Evolutionary conservation across 192 early-diverging fungal genomes (phyloP).

Genomic region (Geosiphon pyriformis): DNA sequence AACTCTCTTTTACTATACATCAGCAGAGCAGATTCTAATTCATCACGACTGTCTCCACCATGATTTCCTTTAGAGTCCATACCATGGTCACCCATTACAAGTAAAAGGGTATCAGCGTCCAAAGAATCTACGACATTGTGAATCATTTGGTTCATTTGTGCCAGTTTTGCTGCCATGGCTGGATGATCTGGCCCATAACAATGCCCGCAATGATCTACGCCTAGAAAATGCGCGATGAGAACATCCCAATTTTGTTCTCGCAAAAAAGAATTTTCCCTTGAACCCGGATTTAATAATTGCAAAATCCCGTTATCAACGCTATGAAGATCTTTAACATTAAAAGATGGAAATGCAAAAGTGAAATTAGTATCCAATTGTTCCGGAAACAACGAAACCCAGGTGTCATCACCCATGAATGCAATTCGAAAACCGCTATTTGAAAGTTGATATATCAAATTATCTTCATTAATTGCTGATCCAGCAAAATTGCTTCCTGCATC

Average conservation of each 20-base stretch:
- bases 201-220: conserved; percentile 96
- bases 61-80: conserved; percentile 96
- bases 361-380: conserved; percentile 43
- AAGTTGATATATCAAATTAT: conserved; percentile 58
- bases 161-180: conserved; percentile 80
- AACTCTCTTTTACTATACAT: conserved; percentile 59
- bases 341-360: conserved; percentile 57
- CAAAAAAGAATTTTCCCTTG: background rate
- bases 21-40: conserved; percentile 81
- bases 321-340: conserved; percentile 86
- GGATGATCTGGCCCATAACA: conserved; percentile 81
- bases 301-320: conserved; percentile 88
- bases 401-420: conserved; percentile 93
- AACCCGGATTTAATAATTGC: conserved; percentile 32
- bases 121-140: conserved; percentile 56
- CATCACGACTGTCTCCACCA: conserved; percentile 89
- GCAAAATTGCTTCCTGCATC: conserved; percentile 81
- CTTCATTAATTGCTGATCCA: conserved; percentile 63
- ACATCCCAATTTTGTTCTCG: conserved; percentile 62
- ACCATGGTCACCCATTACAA: conserved; percentile 96
- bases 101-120: conserved; percentile 72
- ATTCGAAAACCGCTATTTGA: conserved; percentile 37
- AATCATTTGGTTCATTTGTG: conserved; percentile 79
- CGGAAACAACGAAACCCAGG: conserved; percentile 87
- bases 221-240: conserved; percentile 87